These are phyloP conservation scores for Lablab purpureus DNA, from an alignment of 306 rosid species.

Conservation along the genomic window DNA sequence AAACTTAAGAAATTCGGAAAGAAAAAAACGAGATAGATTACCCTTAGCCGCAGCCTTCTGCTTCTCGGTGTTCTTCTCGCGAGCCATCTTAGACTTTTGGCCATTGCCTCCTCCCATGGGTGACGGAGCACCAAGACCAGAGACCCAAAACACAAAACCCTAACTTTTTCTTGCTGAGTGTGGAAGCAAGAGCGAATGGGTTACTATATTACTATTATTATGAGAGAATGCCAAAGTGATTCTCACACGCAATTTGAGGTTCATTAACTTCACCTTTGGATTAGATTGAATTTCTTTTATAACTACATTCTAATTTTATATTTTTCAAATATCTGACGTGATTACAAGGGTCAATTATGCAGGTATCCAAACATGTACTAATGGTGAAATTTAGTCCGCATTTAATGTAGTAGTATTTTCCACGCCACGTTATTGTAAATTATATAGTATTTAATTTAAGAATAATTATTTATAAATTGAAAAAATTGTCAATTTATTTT, in stretches of 20 bases:
- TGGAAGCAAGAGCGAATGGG: neutral
- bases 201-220: too few species aligned
- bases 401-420: too few species aligned
- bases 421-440: too few species aligned
- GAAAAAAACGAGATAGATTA: slow-evolving; percentile 3
- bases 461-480: too few species aligned
- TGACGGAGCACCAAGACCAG: slow-evolving; percentile 24
- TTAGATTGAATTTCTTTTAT: too few species aligned
- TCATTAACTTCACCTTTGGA: neutral
- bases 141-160: slow-evolving; percentile 60
- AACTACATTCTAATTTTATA: too few species aligned
- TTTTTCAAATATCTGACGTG: too few species aligned
- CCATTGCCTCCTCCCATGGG: slow-evolving; percentile 95
- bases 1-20: neutral
- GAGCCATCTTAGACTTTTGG: slow-evolving; percentile 88
- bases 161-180: slow-evolving; percentile 36
- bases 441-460: too few species aligned
- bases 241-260: neutral
- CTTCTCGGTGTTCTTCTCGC: slow-evolving; percentile 86
- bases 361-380: too few species aligned
- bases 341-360: too few species aligned
- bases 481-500: too few species aligned
- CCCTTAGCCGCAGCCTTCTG: slow-evolving; percentile 62
- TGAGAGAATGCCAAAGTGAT: neutral
- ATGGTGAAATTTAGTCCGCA: too few species aligned